A percentile compares a stretch with the other conserved stretches of the same genome.
phyloP scores from a whole-genome alignment of 176 grass and related monocot genomes.

The Aegilops speltoides region DNA sequence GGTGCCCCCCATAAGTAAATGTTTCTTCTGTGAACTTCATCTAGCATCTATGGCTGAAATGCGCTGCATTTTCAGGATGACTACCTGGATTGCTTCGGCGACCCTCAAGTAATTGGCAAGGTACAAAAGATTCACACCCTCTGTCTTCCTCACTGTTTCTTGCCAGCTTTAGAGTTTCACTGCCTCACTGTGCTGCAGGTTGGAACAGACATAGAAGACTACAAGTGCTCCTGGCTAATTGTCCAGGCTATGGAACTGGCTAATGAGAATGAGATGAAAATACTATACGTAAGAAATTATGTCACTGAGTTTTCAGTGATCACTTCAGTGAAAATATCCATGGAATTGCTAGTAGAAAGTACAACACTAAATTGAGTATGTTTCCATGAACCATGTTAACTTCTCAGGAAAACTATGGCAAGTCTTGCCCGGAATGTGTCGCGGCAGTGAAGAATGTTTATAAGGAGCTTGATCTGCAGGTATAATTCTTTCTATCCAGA shows the following conservation, averaged over 20 bases:
- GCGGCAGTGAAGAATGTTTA: constrained; percentile 57
- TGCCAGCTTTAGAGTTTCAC: background rate
- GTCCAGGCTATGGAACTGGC: constrained; percentile 68
- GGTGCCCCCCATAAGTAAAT: background rate
- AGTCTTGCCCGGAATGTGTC: constrained; percentile 46
- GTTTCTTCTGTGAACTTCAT: background rate
- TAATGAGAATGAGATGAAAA: constrained; percentile 65
- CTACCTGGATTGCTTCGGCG: constrained; percentile 74
- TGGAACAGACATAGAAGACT: constrained; percentile 84
- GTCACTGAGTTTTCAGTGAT: background rate
- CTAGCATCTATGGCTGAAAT: background rate
- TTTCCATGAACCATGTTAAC: background rate
- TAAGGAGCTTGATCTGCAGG: constrained; percentile 67
- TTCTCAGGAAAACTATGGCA: constrained; percentile 69
- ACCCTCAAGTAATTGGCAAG: constrained; percentile 79
- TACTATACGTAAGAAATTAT: constrained; percentile 49
- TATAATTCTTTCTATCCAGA: background rate
- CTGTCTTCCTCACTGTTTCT: background rate
- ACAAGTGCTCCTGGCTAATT: constrained; percentile 76
- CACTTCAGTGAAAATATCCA: background rate
- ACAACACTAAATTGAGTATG: background rate
- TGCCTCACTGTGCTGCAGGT: constrained; percentile 35
- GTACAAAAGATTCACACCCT: constrained; percentile 20
- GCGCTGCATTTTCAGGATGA: constrained; percentile 52
- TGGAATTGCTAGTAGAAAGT: background rate